Base-by-base conservation (phyloP, 805 yeast genomes). In the Pichia exigua region DNA sequence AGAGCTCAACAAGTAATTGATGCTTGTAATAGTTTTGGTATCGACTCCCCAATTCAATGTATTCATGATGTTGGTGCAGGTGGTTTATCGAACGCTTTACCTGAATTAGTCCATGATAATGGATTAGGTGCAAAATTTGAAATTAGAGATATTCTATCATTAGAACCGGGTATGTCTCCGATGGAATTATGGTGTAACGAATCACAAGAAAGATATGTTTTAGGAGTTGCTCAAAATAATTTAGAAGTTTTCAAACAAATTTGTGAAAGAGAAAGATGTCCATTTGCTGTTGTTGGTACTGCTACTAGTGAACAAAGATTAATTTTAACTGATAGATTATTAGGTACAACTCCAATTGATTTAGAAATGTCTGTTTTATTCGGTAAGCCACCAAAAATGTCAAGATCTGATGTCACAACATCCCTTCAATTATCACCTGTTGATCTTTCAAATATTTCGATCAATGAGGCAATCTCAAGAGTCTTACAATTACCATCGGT, bases 131-230 rank as follows among this genome's bases (percentile, higher is more conserved):
- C 97, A 28, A 76, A 68, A 57, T 94, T 94, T 57, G 97, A 94
- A 69, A 77, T 94, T 58, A 82, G 99, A 71, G 86, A 91, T 51
- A 85, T 94, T 52, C 79, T 95, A 51, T 84, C 90, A 39, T 78
- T 90, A 58, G 99, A 94, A 69, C 95, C 96, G 46, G 95, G 97
- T 53, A 89, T 94, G 97, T 92, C 98, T 6, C 98, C 99, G 51
- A 88, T 94, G 96, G 99, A 94, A 74, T 89, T 94, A 57, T 94
- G 99, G 99, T 94, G 99, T 79, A 92, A 95, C 63, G 99, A 94
- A 72, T 94, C 98, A 2, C 99, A 94, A 73, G 99, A 94, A 71
- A 83, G 99, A 69, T 94, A 91, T 62, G 99, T 94, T 24, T 71
- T 94, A 61, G 98, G 96, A 58, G 95, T 94, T 56, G 78, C 89